Evolutionary conservation across 768 basidiomycete species (phyloP), one percentile per base, ranked within the genome.

Genomic region (Gymnopilus dilepis): DNA sequence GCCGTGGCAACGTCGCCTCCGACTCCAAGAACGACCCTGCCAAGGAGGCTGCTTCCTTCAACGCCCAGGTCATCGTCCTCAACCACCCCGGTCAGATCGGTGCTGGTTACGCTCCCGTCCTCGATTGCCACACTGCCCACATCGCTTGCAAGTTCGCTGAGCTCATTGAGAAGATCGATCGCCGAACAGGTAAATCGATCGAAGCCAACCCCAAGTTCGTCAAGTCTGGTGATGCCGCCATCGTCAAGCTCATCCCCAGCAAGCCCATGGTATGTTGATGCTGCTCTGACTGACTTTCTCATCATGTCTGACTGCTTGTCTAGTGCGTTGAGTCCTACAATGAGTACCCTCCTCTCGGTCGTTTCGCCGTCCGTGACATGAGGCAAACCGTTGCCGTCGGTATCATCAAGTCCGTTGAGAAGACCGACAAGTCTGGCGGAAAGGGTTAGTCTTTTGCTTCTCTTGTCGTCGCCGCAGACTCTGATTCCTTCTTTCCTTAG

Each of bases 11-110:
- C 81, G 97, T 99, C 71, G 94, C 93, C 76, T 97, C 95, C 68
- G 97, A 99, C 88, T 95, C 96, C 72, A 99, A 99, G 94, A 98
- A 98, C 82, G 97, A 99, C 85, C 97, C 97, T 71, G 95, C 96
- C 69, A 97, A 96, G 89, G 96, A 97, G 83, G 95, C 96, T 67
- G 94, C 95, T 66, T 97, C 95, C 64, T 97, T 99, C 94, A 98
- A 90, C 80, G 97, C 97, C 68, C 97, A 99, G 86, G 97, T 99
- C 84, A 99, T 99, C 77, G 93, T 99, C 76, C 91, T 99, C 78
- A 99, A 99, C 87, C 97, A 99, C 88, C 97, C 97, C 55, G 97
- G 97, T 85, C 97, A 99, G 80, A 99, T 99, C 75, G 94, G 94
- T 82, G 94, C 95, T 73, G 97, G 97, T 71, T 99, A 99, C 80